Percentiles rank a stretch among this genome's conserved stretches.
These are phyloP conservation scores for Pyrenopolyporus hunteri DNA, from an alignment of 495 filamentous ascomycete species.

Conservation along the genomic window DNA sequence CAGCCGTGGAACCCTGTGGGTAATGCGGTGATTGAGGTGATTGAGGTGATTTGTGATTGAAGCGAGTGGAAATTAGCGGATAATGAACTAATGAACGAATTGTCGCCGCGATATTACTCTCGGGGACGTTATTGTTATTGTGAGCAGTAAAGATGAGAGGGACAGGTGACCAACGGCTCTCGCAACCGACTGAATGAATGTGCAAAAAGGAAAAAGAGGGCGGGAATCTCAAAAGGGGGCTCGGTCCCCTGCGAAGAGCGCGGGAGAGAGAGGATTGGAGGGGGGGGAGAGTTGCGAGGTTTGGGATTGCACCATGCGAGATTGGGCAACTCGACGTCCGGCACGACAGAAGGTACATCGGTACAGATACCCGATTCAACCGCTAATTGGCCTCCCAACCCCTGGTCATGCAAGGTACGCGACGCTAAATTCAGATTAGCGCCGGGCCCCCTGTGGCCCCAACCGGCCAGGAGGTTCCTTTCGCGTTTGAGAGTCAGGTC, in stretches of 20 bases:
- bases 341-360: conserved; percentile 1
- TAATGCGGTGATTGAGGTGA: conserved; percentile 16
- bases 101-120: conserved; percentile 3
- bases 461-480: background rate
- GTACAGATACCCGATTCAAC: conserved; percentile 7
- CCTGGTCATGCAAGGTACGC: conserved; percentile 37
- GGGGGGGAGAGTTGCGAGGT: conserved; percentile 21
- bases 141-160: background rate
- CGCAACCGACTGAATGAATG: conserved; percentile 5
- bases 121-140: background rate
- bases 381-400: conserved; percentile 18
- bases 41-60: conserved; percentile 2
- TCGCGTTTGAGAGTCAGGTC: conserved; percentile 23
- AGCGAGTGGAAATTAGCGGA: background rate
- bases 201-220: conserved; percentile 13
- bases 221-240: conserved; percentile 4
- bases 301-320: conserved; percentile 23
- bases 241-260: background rate
- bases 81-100: conserved; percentile 14
- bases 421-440: conserved; percentile 29
- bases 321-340: background rate
- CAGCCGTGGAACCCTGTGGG: conserved; percentile 16
- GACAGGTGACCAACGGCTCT: conserved; percentile 1
- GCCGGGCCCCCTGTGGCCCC: conserved; percentile 21
- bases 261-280: background rate